phyloP scores from a whole-genome alignment of 108 stramenopile genomes.

The Skeletonema menzelii region DNA sequence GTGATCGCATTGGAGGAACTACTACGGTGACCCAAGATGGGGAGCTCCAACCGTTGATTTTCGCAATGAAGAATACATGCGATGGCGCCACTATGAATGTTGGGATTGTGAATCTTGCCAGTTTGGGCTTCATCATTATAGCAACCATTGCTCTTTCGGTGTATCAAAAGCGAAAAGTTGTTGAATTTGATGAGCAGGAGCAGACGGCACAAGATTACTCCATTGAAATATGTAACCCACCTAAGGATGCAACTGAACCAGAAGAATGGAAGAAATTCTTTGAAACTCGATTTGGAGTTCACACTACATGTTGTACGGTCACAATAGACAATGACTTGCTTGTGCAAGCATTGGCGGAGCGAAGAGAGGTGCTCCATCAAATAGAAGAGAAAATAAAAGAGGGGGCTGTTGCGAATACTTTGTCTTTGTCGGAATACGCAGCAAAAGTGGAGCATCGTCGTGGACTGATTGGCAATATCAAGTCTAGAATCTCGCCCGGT shows the following conservation, averaged over 20 bases:
- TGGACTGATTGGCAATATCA: constrained; percentile 38
- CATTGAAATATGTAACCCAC: constrained; percentile 79
- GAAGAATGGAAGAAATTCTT: constrained; percentile 88
- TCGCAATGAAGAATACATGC: constrained; percentile 64
- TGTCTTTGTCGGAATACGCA: constrained; percentile 62
- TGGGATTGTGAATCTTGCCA: constrained; percentile 68
- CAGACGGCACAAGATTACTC: constrained; percentile 94
- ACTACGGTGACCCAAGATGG: constrained; percentile 32
- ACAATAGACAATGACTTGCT: constrained; percentile 86
- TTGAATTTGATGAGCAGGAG: constrained; percentile 79
- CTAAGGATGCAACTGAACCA: constrained; percentile 76
- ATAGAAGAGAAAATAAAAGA: constrained; percentile 64
- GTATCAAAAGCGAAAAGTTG: constrained; percentile 63
- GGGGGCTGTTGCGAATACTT: constrained; percentile 48
- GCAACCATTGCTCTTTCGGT: constrained; percentile 37
- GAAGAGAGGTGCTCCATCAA: constrained; percentile 60
- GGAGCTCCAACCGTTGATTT: constrained; percentile 50
- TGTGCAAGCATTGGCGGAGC: constrained; percentile 68
- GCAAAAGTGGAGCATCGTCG: constrained; percentile 61
- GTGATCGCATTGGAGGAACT: constrained; percentile 35
- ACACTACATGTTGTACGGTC: constrained; percentile 78
- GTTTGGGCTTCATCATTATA: constrained; percentile 57
- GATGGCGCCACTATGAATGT: constrained; percentile 43
- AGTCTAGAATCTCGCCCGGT: constrained; percentile 51
- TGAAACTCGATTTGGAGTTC: constrained; percentile 53